Percentiles rank a stretch among this genome's conserved stretches.
Conservation (phyloP, 2,329 filamentous ascomycete species). For the Coniochaeta hoffmannii region DNA sequence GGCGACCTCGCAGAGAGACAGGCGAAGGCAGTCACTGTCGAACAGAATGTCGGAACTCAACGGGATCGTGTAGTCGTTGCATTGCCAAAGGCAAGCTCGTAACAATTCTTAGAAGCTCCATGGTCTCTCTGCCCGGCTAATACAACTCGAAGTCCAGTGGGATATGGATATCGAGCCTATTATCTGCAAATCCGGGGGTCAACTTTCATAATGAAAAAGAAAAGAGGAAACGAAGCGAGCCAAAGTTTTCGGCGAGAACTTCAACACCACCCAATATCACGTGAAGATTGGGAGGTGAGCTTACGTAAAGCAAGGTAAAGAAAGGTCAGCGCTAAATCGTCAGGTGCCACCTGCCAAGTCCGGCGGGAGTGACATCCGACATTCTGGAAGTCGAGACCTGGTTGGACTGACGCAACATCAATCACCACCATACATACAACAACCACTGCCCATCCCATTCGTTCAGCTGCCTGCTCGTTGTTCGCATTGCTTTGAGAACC, state of each 20-base stretch:
- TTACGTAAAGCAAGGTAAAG: too few relatives aligned
- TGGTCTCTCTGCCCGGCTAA: slow-evolving; percentile 48
- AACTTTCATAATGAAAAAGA: slow-evolving; percentile 41
- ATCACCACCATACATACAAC: background rate
- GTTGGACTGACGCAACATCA: background rate
- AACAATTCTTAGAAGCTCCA: slow-evolving; percentile 60
- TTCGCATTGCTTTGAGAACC: background rate
- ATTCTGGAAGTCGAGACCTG: background rate
- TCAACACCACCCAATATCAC: background rate
- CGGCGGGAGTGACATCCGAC: background rate
- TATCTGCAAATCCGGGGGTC: slow-evolving; percentile 48
- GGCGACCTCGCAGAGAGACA: background rate
- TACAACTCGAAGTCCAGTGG: slow-evolving; percentile 46
- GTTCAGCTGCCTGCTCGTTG: background rate
- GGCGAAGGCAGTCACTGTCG: slow-evolving; percentile 6
- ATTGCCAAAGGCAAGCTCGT: slow-evolving; percentile 31
- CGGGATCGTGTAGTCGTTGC: slow-evolving; percentile 51
- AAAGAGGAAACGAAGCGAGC: slow-evolving; percentile 20
- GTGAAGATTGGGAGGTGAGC: too few relatives aligned
- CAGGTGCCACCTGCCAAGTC: background rate
- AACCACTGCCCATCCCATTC: background rate
- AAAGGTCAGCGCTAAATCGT: too few relatives aligned
- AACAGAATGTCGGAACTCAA: slow-evolving; percentile 46
- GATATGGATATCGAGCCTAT: slow-evolving; percentile 40
- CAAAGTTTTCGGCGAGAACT: background rate